Evolutionary conservation across 495 filamentous ascomycete genomes (phyloP).

Genomic region (Bombardia bombarda): DNA sequence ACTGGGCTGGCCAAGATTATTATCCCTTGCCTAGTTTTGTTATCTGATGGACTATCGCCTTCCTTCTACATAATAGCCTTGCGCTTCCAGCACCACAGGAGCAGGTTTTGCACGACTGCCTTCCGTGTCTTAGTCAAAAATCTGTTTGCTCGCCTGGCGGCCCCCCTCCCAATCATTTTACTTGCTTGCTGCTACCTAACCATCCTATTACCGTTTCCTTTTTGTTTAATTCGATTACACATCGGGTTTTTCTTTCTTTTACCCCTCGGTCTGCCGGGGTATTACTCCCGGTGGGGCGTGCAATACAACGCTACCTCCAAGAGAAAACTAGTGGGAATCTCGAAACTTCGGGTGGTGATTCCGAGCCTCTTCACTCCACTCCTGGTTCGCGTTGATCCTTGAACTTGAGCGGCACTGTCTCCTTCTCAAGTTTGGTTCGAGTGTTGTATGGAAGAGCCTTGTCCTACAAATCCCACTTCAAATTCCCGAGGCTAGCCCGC

Average conservation of each 20-base stretch:
- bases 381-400: slow-evolving; percentile 17
- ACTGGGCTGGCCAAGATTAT: slow-evolving; percentile 12
- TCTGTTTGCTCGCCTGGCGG: not conserved
- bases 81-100: not conserved
- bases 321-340: slow-evolving; percentile 30
- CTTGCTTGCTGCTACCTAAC: not conserved
- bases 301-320: slow-evolving; percentile 5
- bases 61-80: slow-evolving; percentile 17
- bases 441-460: slow-evolving; percentile 27
- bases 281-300: not conserved
- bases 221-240: not conserved
- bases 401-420: slow-evolving; percentile 17
- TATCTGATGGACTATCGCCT: slow-evolving; percentile 21
- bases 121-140: not conserved
- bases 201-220: not conserved
- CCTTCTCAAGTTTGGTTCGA: slow-evolving; percentile 16
- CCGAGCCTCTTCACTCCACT: slow-evolving; percentile 36
- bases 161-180: not conserved
- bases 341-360: slow-evolving; percentile 37
- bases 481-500: slow-evolving; percentile 33
- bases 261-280: slow-evolving; percentile 6
- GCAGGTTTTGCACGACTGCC: not conserved
- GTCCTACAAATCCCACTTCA: slow-evolving; percentile 37
- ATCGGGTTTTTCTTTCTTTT: not conserved
- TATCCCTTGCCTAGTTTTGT: slow-evolving; percentile 19